Conservation (phyloP, 2,329 filamentous ascomycete species). For the Colletotrichum truncatum region DNA sequence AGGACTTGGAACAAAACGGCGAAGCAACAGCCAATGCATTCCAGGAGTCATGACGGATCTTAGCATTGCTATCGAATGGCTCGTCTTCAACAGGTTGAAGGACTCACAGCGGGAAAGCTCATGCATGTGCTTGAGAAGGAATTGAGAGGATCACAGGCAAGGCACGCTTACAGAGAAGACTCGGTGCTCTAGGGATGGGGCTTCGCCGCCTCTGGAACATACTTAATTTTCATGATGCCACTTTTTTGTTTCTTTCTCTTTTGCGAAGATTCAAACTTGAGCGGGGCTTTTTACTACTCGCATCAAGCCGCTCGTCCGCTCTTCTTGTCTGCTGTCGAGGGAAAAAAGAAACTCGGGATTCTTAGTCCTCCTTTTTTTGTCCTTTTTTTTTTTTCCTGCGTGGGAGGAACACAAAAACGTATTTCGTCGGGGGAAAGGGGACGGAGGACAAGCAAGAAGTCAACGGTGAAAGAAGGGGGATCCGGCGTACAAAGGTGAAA, state of each 20-base stretch:
- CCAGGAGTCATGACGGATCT: constrained; percentile 27
- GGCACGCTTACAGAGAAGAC: constrained; percentile 17
- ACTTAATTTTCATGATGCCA: constrained; percentile 32
- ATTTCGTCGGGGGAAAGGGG: constrained; percentile 5
- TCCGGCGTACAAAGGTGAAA: constrained; percentile 16
- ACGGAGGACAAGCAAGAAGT: constrained; percentile 30
- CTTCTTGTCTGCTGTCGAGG: not conserved
- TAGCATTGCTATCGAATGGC: not conserved
- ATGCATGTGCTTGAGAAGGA: constrained; percentile 1
- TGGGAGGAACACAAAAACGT: constrained; percentile 2
- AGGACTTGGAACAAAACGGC: constrained; percentile 26
- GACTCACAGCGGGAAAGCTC: constrained; percentile 1
- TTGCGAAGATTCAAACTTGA: constrained; percentile 6
- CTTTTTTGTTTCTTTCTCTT: constrained; percentile 13
- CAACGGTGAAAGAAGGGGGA: not conserved
- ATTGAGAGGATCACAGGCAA: constrained; percentile 6
- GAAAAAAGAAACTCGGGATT: not conserved
- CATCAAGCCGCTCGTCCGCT: not conserved
- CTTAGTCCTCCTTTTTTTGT: too few relatives aligned
- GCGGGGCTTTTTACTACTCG: not conserved
- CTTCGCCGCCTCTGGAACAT: constrained; percentile 27
- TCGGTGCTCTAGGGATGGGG: constrained; percentile 15
- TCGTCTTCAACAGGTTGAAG: constrained; percentile 18
- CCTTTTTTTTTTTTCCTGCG: not conserved
- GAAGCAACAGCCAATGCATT: constrained; percentile 11